Evolutionary conservation across 1,139 yeast species (phyloP).

Genomic region (Hyphopichia pseudoburtonii): DNA sequence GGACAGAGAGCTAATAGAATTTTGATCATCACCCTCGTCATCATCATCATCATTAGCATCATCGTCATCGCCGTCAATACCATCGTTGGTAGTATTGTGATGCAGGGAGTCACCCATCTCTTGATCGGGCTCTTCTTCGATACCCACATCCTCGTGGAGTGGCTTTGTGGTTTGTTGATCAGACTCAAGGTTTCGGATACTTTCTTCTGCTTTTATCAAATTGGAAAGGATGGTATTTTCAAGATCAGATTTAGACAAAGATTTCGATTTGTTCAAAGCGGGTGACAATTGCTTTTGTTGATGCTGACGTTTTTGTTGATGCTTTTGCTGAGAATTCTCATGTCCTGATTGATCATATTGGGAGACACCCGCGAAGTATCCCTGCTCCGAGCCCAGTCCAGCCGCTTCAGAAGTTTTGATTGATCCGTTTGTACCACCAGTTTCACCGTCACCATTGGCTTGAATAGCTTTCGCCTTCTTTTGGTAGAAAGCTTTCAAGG

Average conservation of each 20-base stretch:
- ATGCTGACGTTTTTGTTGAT: slow-evolving; percentile 3
- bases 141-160: too few relatives aligned
- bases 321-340: slow-evolving; percentile 9
- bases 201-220: slow-evolving; percentile 2
- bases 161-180: slow-evolving; percentile 1
- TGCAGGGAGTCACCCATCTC: too few relatives aligned
- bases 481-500: slow-evolving; percentile 46
- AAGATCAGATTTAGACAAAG: neutral
- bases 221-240: neutral
- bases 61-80: slow-evolving; percentile 13
- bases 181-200: slow-evolving; percentile 3
- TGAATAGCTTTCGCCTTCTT: slow-evolving; percentile 13
- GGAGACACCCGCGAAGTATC: slow-evolving; percentile 6
- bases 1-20: slow-evolving; percentile 31
- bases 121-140: too few relatives aligned
- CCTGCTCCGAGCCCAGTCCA: too few relatives aligned
- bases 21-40: slow-evolving; percentile 24
- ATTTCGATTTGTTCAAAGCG: too few relatives aligned
- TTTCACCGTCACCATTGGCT: slow-evolving; percentile 2
- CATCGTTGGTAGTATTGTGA: slow-evolving; percentile 2
- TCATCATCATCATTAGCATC: slow-evolving; percentile 14
- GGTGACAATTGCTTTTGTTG: neutral
- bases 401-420: neutral
- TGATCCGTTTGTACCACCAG: neutral
- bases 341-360: too few relatives aligned